Evolutionary conservation across 2,329 filamentous ascomycete species (phyloP), one percentile per base, ranked within the genome.

Genomic region (Claviceps sp.): DNA sequence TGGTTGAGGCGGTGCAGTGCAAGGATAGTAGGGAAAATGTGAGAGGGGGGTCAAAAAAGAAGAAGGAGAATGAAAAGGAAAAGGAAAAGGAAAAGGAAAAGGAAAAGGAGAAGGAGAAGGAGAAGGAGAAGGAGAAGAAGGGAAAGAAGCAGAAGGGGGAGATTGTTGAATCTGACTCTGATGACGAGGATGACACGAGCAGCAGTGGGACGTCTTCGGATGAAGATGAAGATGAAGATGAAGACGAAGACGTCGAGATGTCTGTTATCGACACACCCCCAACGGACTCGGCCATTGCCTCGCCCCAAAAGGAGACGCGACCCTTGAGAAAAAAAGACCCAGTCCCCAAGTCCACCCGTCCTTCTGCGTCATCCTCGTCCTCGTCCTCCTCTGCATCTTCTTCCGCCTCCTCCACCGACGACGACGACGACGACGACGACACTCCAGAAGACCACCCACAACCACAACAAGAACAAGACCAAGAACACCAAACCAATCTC

Each of bases 1-100:
- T 96, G 1, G 78, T 95, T 2, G 86, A 94, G 65, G 67, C 66
- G 8, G 71, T 71, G 74, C 66, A 54, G 55, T 55, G 29, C 60
- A 57, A 50, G 55, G 36, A 26, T 14, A 4, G 2, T 36, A 4
- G 5, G 11, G 22, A 20, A 34, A n/a, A 6, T 26, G 6, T 11
- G 39, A 22, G n/a, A 7, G 9, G 8, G 7, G 14, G 14, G 5
- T 11, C 11, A 13, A 22, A 4, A 20, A 11, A 5, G 9, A 64
- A 56, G 56, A 65, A 60, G 49, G 64, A 56, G 56, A 65, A 59
- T 37, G 45, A 52, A 1, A 59, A 60, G 5, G n/a, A n/a, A n/a
- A 54, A 56, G 2, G 55, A 54, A 14, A 36, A 57, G 40, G 64
- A 56, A 55, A 65, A 59, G 38, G 45, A 52, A 1, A 59, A 60